Evolutionary conservation across 208 protist species (phyloP), one percentile per base, ranked within the genome.

Genomic region (Acanthamoeba rhysodes): DNA sequence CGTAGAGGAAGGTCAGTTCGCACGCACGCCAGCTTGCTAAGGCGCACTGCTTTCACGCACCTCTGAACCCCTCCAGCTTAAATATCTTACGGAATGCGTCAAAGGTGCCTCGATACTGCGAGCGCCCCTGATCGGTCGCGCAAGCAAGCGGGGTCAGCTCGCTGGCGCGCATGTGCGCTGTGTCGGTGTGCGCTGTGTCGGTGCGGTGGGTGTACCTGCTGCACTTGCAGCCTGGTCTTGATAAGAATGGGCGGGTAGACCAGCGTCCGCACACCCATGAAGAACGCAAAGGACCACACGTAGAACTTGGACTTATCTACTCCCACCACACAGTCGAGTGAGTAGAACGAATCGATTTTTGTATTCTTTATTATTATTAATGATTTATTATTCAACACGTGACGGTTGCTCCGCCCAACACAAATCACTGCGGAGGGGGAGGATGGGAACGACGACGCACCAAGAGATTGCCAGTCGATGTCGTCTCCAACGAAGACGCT

Each of bases 281-380:
- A 91, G 85, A 64, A 74, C 27, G 37, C 85, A 34, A 72, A 74
- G 1, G 85, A 91, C 57, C 53, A 91, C 0, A 72, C 6, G 37
- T 91, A 91, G 37, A 91, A 91, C 57, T 91, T 91, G 48, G 57
- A 74, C 85, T 91, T 91, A 18, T 91, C 85, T 91, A 32, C 62
- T 72, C 34, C 22, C 29, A 64, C 27, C 18, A 2, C 18, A 41
- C 12, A 59, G 22, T 37, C 68, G 12, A 76, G 10, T 32, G 68
- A 76, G 68, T 5, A 2, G 29, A 37, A 16, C 41, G 22, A 55
- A 20, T 4, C 68, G 22, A 76, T 20, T 24, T 9, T 29, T 34
- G 32, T 32, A 41, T 24, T 27, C 12, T 48, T 48, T 48, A 48
- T 48, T 48, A 9, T 45, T 7, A 7, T 45, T 45, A 45, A 12